Conservation (phyloP, 352 stramenopile species). For the Pelagophyceae sp. region DNA sequence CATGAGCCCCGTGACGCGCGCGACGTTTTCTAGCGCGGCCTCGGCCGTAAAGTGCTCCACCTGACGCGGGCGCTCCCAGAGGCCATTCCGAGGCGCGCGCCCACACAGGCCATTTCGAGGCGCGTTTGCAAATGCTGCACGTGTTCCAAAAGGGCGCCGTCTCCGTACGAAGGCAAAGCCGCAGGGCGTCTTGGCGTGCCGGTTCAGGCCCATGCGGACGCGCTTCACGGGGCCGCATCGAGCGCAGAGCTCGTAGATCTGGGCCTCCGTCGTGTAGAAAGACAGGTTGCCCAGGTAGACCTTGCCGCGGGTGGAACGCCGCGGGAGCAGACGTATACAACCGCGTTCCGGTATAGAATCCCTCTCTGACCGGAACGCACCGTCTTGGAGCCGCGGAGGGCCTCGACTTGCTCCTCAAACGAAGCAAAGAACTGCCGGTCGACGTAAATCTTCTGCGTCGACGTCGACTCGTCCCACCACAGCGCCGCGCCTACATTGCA, state of each 20-base stretch:
- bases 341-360: too few relatives aligned
- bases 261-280: slow-evolving; percentile 81
- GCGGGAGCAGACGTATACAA: slow-evolving; percentile 35
- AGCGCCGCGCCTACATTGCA: not conserved
- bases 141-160: too few relatives aligned
- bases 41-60: slow-evolving; percentile 58
- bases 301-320: not conserved
- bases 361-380: not conserved
- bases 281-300: slow-evolving; percentile 85
- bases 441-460: slow-evolving; percentile 16
- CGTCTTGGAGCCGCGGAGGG: not conserved
- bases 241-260: slow-evolving; percentile 81
- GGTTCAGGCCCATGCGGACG: slow-evolving; percentile 85
- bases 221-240: slow-evolving; percentile 64
- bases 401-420: slow-evolving; percentile 5
- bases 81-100: too few relatives aligned
- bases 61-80: too few relatives aligned
- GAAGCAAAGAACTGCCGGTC: slow-evolving; percentile 16
- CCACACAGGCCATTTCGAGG: too few relatives aligned
- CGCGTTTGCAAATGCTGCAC: too few relatives aligned
- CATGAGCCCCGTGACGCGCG: slow-evolving; percentile 18
- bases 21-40: slow-evolving; percentile 27
- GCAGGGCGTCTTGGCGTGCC: slow-evolving; percentile 80
- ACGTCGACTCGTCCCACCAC: not conserved
- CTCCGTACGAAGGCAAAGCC: slow-evolving; percentile 90